These are phyloP conservation scores for Ustilago curta DNA, from an alignment of 1,284 basidiomycete species.

Conservation along the genomic window DNA sequence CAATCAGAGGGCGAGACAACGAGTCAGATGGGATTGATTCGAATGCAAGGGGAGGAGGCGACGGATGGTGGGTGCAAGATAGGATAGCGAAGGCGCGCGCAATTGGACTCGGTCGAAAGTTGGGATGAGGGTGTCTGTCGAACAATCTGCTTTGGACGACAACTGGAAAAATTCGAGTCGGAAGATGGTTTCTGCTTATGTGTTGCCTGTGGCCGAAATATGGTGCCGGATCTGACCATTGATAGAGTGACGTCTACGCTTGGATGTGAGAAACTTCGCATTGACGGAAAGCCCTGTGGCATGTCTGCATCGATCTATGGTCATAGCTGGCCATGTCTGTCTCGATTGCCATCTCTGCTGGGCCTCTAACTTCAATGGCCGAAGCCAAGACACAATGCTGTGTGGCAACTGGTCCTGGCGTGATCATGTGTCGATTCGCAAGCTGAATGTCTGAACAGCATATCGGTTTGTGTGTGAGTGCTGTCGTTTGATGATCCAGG, in stretches of 20 bases:
- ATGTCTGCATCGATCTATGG: too few relatives aligned
- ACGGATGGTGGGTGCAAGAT: too few relatives aligned
- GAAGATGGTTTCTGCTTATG: neutral
- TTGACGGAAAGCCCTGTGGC: too few relatives aligned
- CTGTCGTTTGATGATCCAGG: neutral
- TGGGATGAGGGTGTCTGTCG: too few relatives aligned
- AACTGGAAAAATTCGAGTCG: neutral
- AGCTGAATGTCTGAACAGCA: neutral
- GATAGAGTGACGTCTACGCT: neutral
- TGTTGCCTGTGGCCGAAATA: neutral
- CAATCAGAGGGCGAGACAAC: neutral
- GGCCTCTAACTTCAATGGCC: neutral
- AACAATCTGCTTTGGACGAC: neutral
- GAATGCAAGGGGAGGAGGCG: neutral
- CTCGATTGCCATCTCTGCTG: neutral
- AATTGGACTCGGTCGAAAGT: neutral
- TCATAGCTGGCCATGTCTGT: too few relatives aligned
- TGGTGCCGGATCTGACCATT: neutral
- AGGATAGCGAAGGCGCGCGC: neutral
- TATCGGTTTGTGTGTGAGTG: neutral
- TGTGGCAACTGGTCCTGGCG: neutral
- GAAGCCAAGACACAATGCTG: neutral
- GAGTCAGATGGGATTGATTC: constrained; percentile 27
- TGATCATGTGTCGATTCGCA: neutral
- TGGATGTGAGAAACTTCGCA: too few relatives aligned